phyloP scores from a whole-genome alignment of 2,329 filamentous ascomycete genomes.

The Fusarium fracticaudum region DNA sequence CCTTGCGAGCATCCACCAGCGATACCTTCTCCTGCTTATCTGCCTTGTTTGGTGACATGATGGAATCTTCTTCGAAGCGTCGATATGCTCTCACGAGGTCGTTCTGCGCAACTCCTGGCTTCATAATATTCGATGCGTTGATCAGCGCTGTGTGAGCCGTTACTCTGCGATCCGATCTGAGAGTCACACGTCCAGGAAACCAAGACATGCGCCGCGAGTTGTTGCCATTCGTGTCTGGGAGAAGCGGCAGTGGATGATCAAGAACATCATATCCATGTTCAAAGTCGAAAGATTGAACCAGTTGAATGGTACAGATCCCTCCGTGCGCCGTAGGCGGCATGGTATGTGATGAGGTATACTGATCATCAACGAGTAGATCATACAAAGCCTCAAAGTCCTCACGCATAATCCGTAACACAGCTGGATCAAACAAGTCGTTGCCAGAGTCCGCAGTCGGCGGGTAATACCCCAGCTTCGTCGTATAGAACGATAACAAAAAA shows the following conservation, averaged over 20 bases:
- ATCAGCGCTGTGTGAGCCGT: conserved; percentile 63
- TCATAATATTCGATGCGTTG: conserved; percentile 58
- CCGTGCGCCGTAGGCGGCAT: conserved; percentile 66
- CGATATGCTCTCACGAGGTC: conserved; percentile 74
- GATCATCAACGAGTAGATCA: conserved; percentile 73
- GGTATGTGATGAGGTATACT: conserved; percentile 59
- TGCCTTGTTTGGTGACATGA: conserved; percentile 59
- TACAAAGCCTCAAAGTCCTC: conserved; percentile 78
- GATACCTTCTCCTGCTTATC: conserved; percentile 64
- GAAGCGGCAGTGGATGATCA: conserved; percentile 71
- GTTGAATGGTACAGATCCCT: conserved; percentile 76
- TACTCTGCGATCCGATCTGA: conserved; percentile 59
- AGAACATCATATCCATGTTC: conserved; percentile 68
- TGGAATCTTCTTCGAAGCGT: conserved; percentile 71
- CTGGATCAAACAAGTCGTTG: conserved; percentile 61
- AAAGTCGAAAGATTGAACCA: conserved; percentile 72
- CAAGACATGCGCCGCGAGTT: conserved; percentile 52
- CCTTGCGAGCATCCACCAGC: conserved; percentile 75
- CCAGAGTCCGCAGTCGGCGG: conserved; percentile 64
- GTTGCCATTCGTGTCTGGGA: conserved; percentile 60
- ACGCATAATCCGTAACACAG: conserved; percentile 69
- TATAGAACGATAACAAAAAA: conserved; percentile 74
- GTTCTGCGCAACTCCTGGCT: conserved; percentile 54
- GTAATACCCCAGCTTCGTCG: conserved; percentile 75
- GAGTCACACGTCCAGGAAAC: conserved; percentile 53